Evolutionary conservation across 371 early-diverging fungal genomes (phyloP).

Genomic region (Blastocladiella emersonii): DNA sequence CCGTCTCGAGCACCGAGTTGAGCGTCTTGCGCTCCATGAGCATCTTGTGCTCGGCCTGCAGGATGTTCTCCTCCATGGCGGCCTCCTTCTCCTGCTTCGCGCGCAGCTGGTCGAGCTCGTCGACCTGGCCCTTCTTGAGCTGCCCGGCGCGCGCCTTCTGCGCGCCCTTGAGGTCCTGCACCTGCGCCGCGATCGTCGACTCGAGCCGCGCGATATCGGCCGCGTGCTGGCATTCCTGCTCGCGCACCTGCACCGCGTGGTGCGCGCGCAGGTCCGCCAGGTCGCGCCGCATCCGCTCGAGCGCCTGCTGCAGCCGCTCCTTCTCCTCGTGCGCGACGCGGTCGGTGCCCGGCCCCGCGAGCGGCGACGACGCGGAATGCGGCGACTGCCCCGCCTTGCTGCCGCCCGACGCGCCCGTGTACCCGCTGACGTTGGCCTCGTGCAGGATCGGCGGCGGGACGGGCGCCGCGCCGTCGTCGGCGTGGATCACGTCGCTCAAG

Average conservation of each 20-base stretch:
- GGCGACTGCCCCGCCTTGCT: too few species aligned
- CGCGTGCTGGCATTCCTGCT: too few species aligned
- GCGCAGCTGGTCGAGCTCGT: conserved; percentile 11
- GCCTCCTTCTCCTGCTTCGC: conserved; percentile 20
- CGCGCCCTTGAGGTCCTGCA: conserved; percentile 5
- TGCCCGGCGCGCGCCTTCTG: conserved; percentile 8
- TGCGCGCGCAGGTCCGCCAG: not conserved
- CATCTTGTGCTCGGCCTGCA: conserved; percentile 19
- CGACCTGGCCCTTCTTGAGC: conserved; percentile 9
- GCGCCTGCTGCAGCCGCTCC: not conserved
- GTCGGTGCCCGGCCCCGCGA: not conserved
- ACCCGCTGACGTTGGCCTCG: too few species aligned
- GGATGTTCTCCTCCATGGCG: conserved; percentile 19
- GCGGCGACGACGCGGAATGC: too few species aligned
- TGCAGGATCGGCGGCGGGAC: not conserved
- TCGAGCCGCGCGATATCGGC: not conserved
- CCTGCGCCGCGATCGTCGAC: not conserved
- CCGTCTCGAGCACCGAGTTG: conserved; percentile 13
- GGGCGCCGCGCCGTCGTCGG: not conserved
- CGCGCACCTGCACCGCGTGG: not conserved
- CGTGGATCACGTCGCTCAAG: not conserved
- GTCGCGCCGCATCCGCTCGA: not conserved
- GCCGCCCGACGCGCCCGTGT: too few species aligned
- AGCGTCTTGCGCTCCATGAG: conserved; percentile 17
- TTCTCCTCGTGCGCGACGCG: not conserved